Evolutionary conservation across 768 basidiomycete genomes (phyloP), one percentile per base, ranked within the genome.

Genomic region (Phlebiopsis flavidoalba): DNA sequence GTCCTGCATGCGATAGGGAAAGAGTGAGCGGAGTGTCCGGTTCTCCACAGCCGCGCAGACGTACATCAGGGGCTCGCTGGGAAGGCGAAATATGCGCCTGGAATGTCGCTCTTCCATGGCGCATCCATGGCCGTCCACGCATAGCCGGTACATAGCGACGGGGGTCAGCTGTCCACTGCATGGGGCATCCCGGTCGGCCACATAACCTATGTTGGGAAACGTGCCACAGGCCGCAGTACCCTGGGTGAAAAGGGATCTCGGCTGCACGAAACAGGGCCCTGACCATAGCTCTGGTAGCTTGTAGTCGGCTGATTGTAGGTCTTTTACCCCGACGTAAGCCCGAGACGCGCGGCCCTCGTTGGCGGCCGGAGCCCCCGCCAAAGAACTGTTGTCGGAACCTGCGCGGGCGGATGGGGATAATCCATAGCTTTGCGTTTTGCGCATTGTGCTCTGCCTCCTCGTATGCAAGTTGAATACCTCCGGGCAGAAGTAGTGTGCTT

Each of bases 171-270:
- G 62, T n/a, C 17, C 58, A 58, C 62, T 58, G 53, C 53, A 53
- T 59, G 49, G 46, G n/a, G 53, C 36, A 35, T 63, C 62, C n/a
- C 62, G 62, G 58, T n/a, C n/a, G 35, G 52, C 52, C 33, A 46
- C 57, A 59, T 63, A 63, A n/a, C 53, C 62, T n/a, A n/a, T n/a
- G 59, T 36, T 59, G 62, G 62, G 62, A 59, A 63, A 37, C 43
- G 62, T 33, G 36, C 62, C 62, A 31, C n/a, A n/a, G n/a, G 24
- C 62, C 51, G 62, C n/a, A 37, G 53, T 63, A 63, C 37, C 52
- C 57, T 54, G 40, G 51, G 62, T 63, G 62, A 48, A 58, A 63
- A 59, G 62, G 58, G 47, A 60, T 53, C 37, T 47, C 62, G 62
- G 47, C 53, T 63, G 62, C 35, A 47, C 52, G 31, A 52, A 48